Conservation (phyloP, 1,139 yeast genomes). For the Casaregolazyma lundiana region DNA sequence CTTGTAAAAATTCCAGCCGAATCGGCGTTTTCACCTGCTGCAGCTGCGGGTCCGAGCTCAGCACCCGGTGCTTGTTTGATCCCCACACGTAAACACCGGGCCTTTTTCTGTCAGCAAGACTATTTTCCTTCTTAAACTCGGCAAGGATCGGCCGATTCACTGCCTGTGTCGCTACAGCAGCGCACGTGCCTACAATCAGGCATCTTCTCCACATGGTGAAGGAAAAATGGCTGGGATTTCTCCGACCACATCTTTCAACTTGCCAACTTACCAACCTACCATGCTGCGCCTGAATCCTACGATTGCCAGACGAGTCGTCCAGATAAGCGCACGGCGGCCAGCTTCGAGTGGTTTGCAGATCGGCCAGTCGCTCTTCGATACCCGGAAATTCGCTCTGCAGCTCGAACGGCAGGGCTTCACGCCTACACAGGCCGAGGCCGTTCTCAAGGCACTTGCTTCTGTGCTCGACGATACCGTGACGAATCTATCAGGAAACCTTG, state of each 20-base stretch:
- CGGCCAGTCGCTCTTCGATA: constrained; percentile 54
- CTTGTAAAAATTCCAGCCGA: constrained; percentile 62
- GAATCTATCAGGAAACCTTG: constrained; percentile 69
- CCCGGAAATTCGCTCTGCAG: constrained; percentile 67
- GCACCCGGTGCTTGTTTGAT: constrained; percentile 40
- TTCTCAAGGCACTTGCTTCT: constrained; percentile 66
- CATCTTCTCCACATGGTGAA: constrained; percentile 9
- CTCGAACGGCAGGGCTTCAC: constrained; percentile 70
- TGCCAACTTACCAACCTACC: neutral
- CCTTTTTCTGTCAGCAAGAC: neutral
- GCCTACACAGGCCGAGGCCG: constrained; percentile 72
- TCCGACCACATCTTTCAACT: neutral
- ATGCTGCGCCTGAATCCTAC: neutral
- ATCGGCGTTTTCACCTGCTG: constrained; percentile 48
- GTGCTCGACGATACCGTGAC: constrained; percentile 81
- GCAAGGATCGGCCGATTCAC: constrained; percentile 1
- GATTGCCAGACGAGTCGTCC: neutral
- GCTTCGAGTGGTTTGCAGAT: constrained; percentile 14
- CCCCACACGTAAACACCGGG: constrained; percentile 59
- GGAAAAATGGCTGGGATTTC: neutral
- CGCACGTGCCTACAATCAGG: constrained; percentile 2
- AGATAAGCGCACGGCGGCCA: neutral
- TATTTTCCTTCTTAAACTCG: neutral
- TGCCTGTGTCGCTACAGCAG: constrained; percentile 1
- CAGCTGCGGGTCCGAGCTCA: constrained; percentile 34